Conservation (phyloP, 768 basidiomycete genomes). For the Hortiboletus campestris region DNA sequence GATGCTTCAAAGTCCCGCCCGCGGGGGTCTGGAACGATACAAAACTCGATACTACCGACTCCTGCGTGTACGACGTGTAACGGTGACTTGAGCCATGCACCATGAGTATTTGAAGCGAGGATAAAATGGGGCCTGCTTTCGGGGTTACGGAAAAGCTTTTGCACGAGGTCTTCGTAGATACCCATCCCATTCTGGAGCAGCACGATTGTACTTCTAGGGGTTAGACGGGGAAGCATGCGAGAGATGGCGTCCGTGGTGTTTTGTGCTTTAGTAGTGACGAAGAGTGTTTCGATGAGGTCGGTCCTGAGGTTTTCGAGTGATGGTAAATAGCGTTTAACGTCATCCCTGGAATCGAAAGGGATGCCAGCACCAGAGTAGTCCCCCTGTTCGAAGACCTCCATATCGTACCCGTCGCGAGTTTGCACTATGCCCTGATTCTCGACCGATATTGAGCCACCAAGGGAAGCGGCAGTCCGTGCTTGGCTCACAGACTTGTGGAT, state of each 20-base stretch:
- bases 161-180: constrained; percentile 74
- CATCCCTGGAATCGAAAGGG: constrained; percentile 14
- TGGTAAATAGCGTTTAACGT: constrained; percentile 15
- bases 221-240: constrained; percentile 60
- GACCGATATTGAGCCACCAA: constrained; percentile 42
- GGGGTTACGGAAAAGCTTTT: constrained; percentile 68
- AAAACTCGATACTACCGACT: constrained; percentile 71
- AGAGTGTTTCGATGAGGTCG: constrained; percentile 64
- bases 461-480: constrained; percentile 34
- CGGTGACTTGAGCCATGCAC: constrained; percentile 55
- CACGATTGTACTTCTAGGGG: constrained; percentile 73
- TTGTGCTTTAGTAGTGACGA: constrained; percentile 81
- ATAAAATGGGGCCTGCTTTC: constrained; percentile 80
- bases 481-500: constrained; percentile 56
- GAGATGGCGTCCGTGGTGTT: constrained; percentile 57
- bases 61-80: constrained; percentile 69
- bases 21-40: constrained; percentile 66
- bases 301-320: constrained; percentile 15
- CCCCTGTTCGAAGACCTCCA: constrained; percentile 45
- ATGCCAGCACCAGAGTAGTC: constrained; percentile 24
- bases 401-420: constrained; percentile 43
- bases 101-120: constrained; percentile 79
- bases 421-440: constrained; percentile 48
- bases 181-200: constrained; percentile 97
- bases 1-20: constrained; percentile 65